These are phyloP conservation scores for Vitis amurensis DNA, from an alignment of 164 flowering plant genomes.

Conservation along the genomic window DNA sequence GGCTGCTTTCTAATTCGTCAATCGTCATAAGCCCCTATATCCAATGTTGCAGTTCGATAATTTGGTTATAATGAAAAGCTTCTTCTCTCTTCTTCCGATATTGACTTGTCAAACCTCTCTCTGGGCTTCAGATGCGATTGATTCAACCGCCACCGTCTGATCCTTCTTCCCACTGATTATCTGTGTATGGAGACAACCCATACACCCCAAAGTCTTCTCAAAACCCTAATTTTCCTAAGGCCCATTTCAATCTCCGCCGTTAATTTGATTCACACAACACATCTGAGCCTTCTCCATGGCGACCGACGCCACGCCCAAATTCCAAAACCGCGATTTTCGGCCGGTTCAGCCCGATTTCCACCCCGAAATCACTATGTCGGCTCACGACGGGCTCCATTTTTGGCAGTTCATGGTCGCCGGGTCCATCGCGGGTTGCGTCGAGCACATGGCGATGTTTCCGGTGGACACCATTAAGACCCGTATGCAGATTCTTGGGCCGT, in stretches of 20 bases:
- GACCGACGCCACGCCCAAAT: conserved; percentile 37
- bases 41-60: too few relatives aligned
- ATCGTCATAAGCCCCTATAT: too few relatives aligned
- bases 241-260: too few relatives aligned
- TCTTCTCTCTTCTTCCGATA: too few relatives aligned
- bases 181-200: not conserved
- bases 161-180: too few relatives aligned
- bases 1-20: too few relatives aligned
- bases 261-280: not conserved
- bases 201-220: not conserved
- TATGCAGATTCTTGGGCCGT: conserved; percentile 49
- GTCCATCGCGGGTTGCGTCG: conserved; percentile 43
- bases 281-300: conserved; percentile 11
- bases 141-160: too few relatives aligned
- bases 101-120: too few relatives aligned
- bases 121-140: too few relatives aligned
- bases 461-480: conserved; percentile 52
- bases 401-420: conserved; percentile 59
- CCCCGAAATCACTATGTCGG: conserved; percentile 18
- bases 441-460: conserved; percentile 58
- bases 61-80: too few relatives aligned
- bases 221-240: not conserved
- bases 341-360: conserved; percentile 31
- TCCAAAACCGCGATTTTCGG: conserved; percentile 34
- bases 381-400: conserved; percentile 48